These are phyloP conservation scores for Anthracocystis walkeri DNA, from an alignment of 1,284 basidiomycete genomes.

Conservation along the genomic window DNA sequence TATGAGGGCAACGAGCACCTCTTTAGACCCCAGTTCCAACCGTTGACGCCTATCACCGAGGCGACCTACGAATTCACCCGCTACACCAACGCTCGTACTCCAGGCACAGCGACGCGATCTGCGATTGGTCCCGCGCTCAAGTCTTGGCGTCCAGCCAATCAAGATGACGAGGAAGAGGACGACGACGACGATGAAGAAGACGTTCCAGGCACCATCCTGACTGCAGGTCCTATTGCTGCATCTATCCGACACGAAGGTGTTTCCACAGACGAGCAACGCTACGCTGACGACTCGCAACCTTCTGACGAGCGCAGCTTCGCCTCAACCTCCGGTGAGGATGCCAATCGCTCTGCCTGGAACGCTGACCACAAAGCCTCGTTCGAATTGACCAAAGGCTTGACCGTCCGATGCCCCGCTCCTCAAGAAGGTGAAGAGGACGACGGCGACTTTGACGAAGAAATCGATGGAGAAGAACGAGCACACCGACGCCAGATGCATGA, in stretches of 20 bases:
- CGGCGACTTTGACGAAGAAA: constrained; percentile 12
- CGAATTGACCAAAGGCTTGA: constrained; percentile 50
- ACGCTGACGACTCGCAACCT: constrained; percentile 31
- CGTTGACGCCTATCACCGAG: constrained; percentile 65
- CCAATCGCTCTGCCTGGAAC: constrained; percentile 39
- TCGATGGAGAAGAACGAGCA: constrained; percentile 12
- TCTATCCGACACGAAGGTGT: not conserved
- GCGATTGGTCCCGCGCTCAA: constrained; percentile 26
- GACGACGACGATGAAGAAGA: constrained; percentile 31
- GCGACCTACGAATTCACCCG: constrained; percentile 61
- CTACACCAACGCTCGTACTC: constrained; percentile 53
- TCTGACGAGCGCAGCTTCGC: constrained; percentile 45
- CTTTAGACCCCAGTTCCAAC: constrained; percentile 54
- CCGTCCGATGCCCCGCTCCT: constrained; percentile 28
- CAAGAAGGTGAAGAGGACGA: constrained; percentile 25
- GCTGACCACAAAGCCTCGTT: constrained; percentile 42
- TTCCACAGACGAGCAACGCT: not conserved
- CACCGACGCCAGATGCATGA: constrained; percentile 28
- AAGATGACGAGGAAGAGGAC: constrained; percentile 17
- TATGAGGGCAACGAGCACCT: constrained; percentile 34
- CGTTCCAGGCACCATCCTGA: constrained; percentile 17
- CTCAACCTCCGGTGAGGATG: constrained; percentile 37
- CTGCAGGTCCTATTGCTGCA: constrained; percentile 21
- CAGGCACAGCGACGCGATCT: constrained; percentile 45
- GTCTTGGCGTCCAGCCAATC: constrained; percentile 12